Percentiles rank a stretch among this genome's conserved stretches.
Conservation (phyloP, 2,329 filamentous ascomycete genomes). For the Pseudodiploospora longispora region DNA sequence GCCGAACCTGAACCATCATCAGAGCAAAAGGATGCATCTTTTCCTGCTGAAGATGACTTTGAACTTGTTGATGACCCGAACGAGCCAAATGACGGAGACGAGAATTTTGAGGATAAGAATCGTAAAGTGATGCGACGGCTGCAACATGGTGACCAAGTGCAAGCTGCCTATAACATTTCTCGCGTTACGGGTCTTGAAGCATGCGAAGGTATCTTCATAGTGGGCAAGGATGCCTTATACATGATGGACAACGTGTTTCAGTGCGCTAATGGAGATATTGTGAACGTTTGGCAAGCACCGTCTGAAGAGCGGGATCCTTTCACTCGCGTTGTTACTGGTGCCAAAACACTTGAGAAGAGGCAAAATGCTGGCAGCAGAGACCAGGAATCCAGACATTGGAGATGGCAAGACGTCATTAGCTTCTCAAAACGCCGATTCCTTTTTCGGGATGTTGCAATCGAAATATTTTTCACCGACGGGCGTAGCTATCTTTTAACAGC, state of each 20-base stretch:
- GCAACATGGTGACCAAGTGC: constrained; percentile 82
- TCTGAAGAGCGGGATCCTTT: constrained; percentile 90
- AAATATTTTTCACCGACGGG: constrained; percentile 95
- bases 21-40: constrained; percentile 16
- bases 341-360: constrained; percentile 52
- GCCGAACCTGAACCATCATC: constrained; percentile 16
- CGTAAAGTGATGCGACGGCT: constrained; percentile 93
- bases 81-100: constrained; percentile 64
- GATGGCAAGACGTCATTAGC: constrained; percentile 88
- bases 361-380: constrained; percentile 49
- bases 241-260: constrained; percentile 97
- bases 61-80: constrained; percentile 93
- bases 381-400: constrained; percentile 83
- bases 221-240: constrained; percentile 87
- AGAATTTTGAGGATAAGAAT: constrained; percentile 93
- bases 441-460: constrained; percentile 92
- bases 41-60: constrained; percentile 72
- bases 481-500: constrained; percentile 89
- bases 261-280: constrained; percentile 87
- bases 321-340: constrained; percentile 79
- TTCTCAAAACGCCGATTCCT: constrained; percentile 93
- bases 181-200: constrained; percentile 90
- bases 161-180: constrained; percentile 91
- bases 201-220: constrained; percentile 84
- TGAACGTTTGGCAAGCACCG: constrained; percentile 92